These are phyloP conservation scores for Pluteus cervinus DNA, from an alignment of 768 basidiomycete genomes.

Conservation along the genomic window DNA sequence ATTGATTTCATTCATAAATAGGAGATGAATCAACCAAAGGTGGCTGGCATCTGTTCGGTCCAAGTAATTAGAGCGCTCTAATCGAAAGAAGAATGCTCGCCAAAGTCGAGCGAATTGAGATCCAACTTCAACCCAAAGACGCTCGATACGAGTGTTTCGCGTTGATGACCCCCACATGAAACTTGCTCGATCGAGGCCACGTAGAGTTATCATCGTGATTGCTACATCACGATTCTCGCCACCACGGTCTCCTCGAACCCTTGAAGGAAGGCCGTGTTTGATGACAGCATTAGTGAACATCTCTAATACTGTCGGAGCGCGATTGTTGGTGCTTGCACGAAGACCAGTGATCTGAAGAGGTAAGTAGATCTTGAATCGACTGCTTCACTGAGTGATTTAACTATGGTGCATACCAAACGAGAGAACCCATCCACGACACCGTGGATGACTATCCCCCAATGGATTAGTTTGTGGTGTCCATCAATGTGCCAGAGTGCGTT, in stretches of 20 bases:
- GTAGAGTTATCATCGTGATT: slow-evolving; percentile 17
- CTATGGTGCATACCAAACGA: no score
- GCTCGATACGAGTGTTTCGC: slow-evolving; percentile 33
- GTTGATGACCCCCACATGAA: no score
- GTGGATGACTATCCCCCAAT: slow-evolving; percentile 27
- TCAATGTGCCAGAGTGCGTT: slow-evolving; percentile 32
- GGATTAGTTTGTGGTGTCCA: slow-evolving; percentile 29
- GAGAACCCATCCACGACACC: slow-evolving; percentile 28
- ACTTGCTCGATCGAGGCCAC: slow-evolving; percentile 15
- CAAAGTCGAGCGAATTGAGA: slow-evolving; percentile 29
- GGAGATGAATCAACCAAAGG: slow-evolving; percentile 33
- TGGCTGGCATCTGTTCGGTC: slow-evolving; percentile 18
- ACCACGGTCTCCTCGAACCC: slow-evolving; percentile 17
- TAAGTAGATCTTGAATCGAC: no score
- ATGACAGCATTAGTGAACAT: slow-evolving; percentile 18
- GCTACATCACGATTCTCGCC: slow-evolving; percentile 20
- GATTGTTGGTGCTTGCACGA: slow-evolving; percentile 31
- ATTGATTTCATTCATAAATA: slow-evolving; percentile 28
- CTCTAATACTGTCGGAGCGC: slow-evolving; percentile 26
- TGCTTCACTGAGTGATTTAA: no score
- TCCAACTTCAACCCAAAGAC: slow-evolving; percentile 33
- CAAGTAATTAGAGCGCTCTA: slow-evolving; percentile 24
- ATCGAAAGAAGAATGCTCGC: slow-evolving; percentile 28
- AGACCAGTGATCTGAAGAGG: slow-evolving; percentile 29
- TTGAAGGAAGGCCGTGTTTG: slow-evolving; percentile 10